Percentiles rank a stretch among this genome's conserved stretches.
phyloP scores from a whole-genome alignment of 345 rosid species.

The Barbarea vulgaris region DNA sequence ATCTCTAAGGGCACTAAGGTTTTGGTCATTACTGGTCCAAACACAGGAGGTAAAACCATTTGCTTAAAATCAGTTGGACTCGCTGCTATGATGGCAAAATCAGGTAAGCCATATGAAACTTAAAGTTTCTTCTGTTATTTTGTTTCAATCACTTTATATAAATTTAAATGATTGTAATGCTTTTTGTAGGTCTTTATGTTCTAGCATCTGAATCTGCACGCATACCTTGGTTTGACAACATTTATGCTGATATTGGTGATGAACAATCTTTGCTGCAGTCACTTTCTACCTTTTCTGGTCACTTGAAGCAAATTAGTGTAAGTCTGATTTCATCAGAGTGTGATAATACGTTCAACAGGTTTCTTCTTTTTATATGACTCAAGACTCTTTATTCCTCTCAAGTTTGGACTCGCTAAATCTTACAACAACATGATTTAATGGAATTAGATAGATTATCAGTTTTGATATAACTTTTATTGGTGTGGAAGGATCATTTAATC shows the following conservation, averaged over 20 bases:
- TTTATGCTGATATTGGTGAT: constrained; percentile 95
- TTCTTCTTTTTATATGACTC: not conserved
- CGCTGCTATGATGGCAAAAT: constrained; percentile 95
- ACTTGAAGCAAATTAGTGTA: constrained; percentile 87
- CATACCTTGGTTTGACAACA: constrained; percentile 90
- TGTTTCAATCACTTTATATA: not conserved
- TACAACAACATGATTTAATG: not conserved
- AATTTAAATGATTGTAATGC: not conserved
- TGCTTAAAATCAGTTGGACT: constrained; percentile 93
- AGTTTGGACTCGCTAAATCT: not conserved
- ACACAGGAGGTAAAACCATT: constrained; percentile 94
- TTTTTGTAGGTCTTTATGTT: constrained; percentile 75
- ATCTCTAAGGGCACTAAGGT: constrained; percentile 69
- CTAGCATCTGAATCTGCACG: constrained; percentile 81
- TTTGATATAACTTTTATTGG: not conserved
- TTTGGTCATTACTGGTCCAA: constrained; percentile 91
- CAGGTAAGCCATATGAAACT: constrained; percentile 51
- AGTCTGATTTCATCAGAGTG: constrained; percentile 31
- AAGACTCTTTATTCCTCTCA: not conserved
- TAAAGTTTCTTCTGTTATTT: not conserved
- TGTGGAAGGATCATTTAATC: too few relatives aligned
- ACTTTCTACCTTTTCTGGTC: constrained; percentile 94
- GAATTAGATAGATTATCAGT: not conserved
- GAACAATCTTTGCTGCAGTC: constrained; percentile 93
- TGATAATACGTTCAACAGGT: not conserved